These are phyloP conservation scores for Somion occarium DNA, from an alignment of 1,284 basidiomycete species.

Conservation along the genomic window DNA sequence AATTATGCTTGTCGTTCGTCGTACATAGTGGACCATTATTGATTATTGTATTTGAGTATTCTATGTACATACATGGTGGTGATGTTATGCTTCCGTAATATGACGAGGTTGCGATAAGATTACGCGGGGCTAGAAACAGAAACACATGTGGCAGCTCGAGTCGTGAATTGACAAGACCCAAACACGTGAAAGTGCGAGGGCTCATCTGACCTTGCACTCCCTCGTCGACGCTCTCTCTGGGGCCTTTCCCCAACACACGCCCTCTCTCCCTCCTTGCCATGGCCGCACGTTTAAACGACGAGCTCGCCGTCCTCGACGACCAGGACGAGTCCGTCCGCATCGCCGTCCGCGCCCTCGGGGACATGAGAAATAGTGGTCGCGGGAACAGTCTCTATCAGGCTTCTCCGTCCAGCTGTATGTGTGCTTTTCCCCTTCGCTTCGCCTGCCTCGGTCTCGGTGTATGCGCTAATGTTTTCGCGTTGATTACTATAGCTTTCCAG, in stretches of 20 bases:
- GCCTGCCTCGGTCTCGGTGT: background rate
- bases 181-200: background rate
- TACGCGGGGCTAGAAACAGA: no score
- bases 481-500: conserved; percentile 24
- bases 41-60: no score
- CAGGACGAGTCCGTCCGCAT: conserved; percentile 58
- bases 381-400: conserved; percentile 9
- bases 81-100: no score
- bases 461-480: conserved; percentile 6
- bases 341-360: conserved; percentile 61
- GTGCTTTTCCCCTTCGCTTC: conserved; percentile 1
- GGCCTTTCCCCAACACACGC: background rate
- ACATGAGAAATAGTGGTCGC: conserved; percentile 53
- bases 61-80: no score
- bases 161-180: no score
- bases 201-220: background rate
- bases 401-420: conserved; percentile 29
- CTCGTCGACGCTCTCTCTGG: background rate
- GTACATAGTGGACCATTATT: no score
- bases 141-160: no score
- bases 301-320: conserved; percentile 27
- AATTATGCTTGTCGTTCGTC: no score
- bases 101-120: no score
- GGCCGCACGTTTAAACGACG: background rate
- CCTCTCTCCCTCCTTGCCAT: background rate